A percentile compares a stretch with the other conserved stretches of the same genome.
Evolutionary conservation across 495 filamentous ascomycete genomes (phyloP).

Genomic region (Physcia stellaris): DNA sequence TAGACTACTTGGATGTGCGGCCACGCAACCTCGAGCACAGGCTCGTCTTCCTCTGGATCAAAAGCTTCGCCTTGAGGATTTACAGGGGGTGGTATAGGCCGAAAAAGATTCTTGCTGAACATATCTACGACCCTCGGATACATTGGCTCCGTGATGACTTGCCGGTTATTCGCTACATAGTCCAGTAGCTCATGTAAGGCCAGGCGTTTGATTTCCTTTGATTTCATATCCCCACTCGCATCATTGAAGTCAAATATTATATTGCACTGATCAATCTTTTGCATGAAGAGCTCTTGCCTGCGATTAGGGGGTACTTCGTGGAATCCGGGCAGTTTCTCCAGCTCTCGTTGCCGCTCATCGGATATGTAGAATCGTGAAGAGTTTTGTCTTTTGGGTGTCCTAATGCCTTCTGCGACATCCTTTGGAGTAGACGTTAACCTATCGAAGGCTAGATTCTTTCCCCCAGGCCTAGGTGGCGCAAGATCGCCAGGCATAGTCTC

Average conservation of each 20-base stretch:
- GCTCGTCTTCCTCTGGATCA: conserved; percentile 97
- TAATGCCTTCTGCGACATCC: conserved; percentile 85
- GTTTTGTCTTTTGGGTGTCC: conserved; percentile 90
- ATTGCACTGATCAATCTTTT: conserved; percentile 99
- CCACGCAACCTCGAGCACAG: conserved; percentile 96
- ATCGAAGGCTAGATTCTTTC: conserved; percentile 82
- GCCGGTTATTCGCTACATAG: conserved; percentile 96
- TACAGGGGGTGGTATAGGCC: conserved; percentile 90
- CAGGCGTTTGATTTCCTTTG: conserved; percentile 98
- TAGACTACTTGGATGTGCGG: conserved; percentile 99
- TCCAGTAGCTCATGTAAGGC: conserved; percentile 94
- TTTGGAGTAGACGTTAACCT: conserved; percentile 87
- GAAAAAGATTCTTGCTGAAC: conserved; percentile 98
- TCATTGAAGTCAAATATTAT: conserved; percentile 99
- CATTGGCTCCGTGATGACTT: conserved; percentile 98
- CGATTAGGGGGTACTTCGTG: conserved; percentile 93
- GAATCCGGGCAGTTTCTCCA: conserved; percentile 97
- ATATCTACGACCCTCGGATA: conserved; percentile 97
- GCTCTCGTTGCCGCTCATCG: conserved; percentile 73
- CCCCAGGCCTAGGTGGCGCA: conserved; percentile 74
- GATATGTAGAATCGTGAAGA: conserved; percentile 98
- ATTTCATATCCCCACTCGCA: conserved; percentile 96
- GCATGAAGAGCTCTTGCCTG: conserved; percentile 97
- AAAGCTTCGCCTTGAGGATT: conserved; percentile 98
- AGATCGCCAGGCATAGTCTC: conserved; percentile 99